Conservation (phyloP, 306 rosid genomes). For the Hippophae tibetana region DNA sequence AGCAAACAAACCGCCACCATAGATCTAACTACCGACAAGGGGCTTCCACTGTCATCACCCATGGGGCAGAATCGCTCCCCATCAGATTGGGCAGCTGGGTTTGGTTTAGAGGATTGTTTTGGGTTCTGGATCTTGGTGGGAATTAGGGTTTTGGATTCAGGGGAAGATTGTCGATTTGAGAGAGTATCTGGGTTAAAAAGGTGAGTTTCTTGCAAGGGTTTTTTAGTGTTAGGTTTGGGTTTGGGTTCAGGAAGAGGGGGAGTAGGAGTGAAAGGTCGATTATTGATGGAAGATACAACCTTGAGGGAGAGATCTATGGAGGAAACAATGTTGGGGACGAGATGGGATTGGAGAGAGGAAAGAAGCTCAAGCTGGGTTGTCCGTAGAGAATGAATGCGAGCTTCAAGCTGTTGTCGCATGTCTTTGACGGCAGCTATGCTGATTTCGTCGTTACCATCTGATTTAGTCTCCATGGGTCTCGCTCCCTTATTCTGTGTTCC, state of each 20-base stretch:
- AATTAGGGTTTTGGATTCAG: constrained; percentile 23
- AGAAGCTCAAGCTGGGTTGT: constrained; percentile 69
- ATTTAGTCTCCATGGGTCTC: constrained; percentile 41
- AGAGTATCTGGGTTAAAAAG: constrained; percentile 18
- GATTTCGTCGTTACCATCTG: constrained; percentile 36
- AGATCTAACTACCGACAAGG: constrained; percentile 60
- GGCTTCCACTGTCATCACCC: constrained; percentile 41
- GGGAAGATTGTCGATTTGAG: constrained; percentile 7
- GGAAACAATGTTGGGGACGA: constrained; percentile 60
- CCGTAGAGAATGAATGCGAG: constrained; percentile 61
- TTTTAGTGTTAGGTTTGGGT: constrained; percentile 24
- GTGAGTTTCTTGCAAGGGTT: constrained; percentile 9
- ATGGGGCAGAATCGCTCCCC: constrained; percentile 16
- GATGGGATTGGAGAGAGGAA: constrained; percentile 44
- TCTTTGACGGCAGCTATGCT: constrained; percentile 33
- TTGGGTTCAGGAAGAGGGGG: constrained; percentile 52
- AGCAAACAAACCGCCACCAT: constrained; percentile 73
- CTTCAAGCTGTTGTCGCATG: constrained; percentile 52
- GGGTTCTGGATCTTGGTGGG: constrained; percentile 23
- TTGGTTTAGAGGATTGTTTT: constrained; percentile 11
- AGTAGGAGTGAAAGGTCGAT: constrained; percentile 70
- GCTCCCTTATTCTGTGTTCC: not conserved
- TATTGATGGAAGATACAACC: constrained; percentile 64
- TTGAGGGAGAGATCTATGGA: constrained; percentile 75
- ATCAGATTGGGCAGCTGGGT: constrained; percentile 15